Percentiles rank a stretch among this genome's conserved stretches.
Evolutionary conservation across 2,329 filamentous ascomycete species (phyloP).

Genomic region (Fusarium bulbicola): DNA sequence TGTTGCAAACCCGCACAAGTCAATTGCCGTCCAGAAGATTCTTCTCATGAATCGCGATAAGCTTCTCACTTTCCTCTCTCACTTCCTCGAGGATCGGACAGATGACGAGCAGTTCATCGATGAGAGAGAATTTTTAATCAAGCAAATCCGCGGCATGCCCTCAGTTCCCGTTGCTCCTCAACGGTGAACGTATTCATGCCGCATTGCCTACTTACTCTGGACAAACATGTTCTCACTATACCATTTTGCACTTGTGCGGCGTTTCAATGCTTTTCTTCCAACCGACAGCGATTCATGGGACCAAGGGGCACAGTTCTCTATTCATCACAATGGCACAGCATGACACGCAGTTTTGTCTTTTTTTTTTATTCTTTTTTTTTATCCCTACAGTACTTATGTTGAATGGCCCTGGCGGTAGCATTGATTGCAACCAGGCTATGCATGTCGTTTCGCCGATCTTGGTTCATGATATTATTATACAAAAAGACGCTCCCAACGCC

Average conservation of each 20-base stretch:
- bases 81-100: slow-evolving; percentile 92
- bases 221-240: slow-evolving; percentile 9
- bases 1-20: slow-evolving; percentile 98
- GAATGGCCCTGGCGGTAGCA: slow-evolving; percentile 7
- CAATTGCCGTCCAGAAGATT: slow-evolving; percentile 93
- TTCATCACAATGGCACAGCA: slow-evolving; percentile 25
- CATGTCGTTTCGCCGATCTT: slow-evolving; percentile 22
- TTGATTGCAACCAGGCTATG: slow-evolving; percentile 11
- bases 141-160: slow-evolving; percentile 83
- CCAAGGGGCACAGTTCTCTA: slow-evolving; percentile 13
- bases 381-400: slow-evolving; percentile 17
- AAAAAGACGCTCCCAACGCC: slow-evolving; percentile 42
- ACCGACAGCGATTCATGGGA: slow-evolving; percentile 9
- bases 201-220: background rate
- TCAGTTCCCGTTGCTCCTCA: slow-evolving; percentile 63
- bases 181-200: slow-evolving; percentile 45
- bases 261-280: slow-evolving; percentile 18
- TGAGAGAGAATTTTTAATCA: slow-evolving; percentile 95
- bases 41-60: slow-evolving; percentile 96
- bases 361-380: background rate
- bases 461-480: slow-evolving; percentile 41
- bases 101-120: slow-evolving; percentile 99
- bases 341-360: slow-evolving; percentile 15
- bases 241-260: slow-evolving; percentile 16
- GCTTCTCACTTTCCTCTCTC: slow-evolving; percentile 85